phyloP scores from a whole-genome alignment of 73 alveolate genomes.

The Stentor coeruleus region DNA sequence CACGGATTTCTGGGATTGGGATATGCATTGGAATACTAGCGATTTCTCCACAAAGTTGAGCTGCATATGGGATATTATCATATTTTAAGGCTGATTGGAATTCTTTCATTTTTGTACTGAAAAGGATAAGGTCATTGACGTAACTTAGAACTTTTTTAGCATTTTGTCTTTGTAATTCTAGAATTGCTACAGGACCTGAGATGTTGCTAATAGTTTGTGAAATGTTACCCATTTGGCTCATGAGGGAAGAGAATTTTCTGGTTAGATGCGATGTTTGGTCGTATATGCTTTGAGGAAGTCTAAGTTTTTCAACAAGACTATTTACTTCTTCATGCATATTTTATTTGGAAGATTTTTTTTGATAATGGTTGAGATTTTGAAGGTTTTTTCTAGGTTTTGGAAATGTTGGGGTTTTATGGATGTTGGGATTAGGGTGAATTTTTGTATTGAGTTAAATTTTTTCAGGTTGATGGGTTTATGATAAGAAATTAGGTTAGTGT shows the following conservation, averaged over 20 bases:
- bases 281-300: no score
- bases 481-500: no score
- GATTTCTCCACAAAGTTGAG: slow-evolving; percentile 3
- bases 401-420: no score
- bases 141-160: neutral
- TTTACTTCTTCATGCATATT: no score
- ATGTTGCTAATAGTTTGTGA: neutral
- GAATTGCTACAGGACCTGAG: slow-evolving; percentile 3
- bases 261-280: no score
- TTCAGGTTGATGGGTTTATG: no score
- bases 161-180: neutral
- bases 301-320: no score
- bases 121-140: neutral
- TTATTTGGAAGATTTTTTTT: no score
- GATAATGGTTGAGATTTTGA: no score
- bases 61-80: neutral
- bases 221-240: neutral
- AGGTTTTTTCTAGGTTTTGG: no score
- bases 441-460: no score
- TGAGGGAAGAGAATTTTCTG: neutral
- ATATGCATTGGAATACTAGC: neutral
- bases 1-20: neutral
- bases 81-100: neutral
- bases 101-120: neutral
- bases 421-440: no score